Base-by-base conservation (phyloP, 1,284 basidiomycete species). In the Cryptococcus sp. region DNA sequence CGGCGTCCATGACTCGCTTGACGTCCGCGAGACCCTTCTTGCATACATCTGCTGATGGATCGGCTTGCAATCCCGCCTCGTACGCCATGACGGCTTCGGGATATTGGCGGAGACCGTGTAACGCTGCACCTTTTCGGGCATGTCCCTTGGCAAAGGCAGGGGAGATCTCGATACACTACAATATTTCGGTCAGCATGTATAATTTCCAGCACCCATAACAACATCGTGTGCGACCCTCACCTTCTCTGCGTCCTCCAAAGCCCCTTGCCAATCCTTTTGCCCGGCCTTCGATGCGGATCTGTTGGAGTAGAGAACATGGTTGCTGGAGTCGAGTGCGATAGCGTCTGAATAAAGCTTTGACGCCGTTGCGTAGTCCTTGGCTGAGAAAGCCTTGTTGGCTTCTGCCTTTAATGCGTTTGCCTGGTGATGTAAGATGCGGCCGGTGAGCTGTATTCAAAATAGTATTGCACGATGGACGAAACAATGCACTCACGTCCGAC, bases 351-450 rank as follows among this genome's bases (percentile, higher is more conserved):
- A 98, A 51, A 82, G 78, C 58, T 81, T 80, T 62, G 94, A 91
- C 11, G 94, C 94, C 62, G 85, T 86, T 79, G 91, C 87, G 80
- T 90, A 97, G 73, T 96, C 86, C 79, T 95, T 97, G 55, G 91
- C 90, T 39, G 89, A 83, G 81, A 98, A 97, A 42, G 91, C 91
- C 78, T 94, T 94, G 85, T 98, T 98, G 73, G 94, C 94, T 76
- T 88, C 86, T 71, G 93, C 90, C 83, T 98, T 96, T 73, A 93
- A 83, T 63, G 85, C 80, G 76, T 81, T 76, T 19, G 79, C 80
- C 79, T 81, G 62, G 39, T 20, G 39, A 3, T 25, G 25, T 25
- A 25, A 23, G 43, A 52, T 13, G 35, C 47, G 22, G 39, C 45
- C n/a, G 15, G 50, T 56, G 30, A 59, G 53, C 46, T 20, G 2